Evolutionary conservation across 805 yeast species (phyloP).

Genomic region (Starmerella tilneyi): DNA sequence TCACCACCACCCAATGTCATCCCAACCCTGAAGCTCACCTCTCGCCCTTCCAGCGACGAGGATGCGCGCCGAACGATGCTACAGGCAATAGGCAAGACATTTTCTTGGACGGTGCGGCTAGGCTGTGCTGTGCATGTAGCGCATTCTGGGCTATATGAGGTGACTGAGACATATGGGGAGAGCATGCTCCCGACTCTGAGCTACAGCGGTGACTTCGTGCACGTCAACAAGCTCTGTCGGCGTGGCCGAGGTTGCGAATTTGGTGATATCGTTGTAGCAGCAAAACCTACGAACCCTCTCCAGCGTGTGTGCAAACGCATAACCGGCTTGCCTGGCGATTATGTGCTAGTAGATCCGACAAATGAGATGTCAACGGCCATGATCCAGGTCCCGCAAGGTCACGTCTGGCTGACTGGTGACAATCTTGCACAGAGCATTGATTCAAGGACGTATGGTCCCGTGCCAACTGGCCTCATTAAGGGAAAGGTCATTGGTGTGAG

Average conservation of each 20-base stretch:
- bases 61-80: conserved; percentile 5
- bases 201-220: conserved; percentile 65
- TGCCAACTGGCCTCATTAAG: conserved; percentile 77
- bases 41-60: background rate
- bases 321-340: conserved; percentile 93
- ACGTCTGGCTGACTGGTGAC: conserved; percentile 96
- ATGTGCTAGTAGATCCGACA: conserved; percentile 65
- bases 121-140: conserved; percentile 46
- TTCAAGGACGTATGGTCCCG: conserved; percentile 77
- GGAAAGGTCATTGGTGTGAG: conserved; percentile 51
- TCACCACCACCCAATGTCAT: background rate
- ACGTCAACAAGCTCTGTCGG: conserved; percentile 51
- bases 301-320: conserved; percentile 85
- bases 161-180: conserved; percentile 79
- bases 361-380: conserved; percentile 36
- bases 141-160: conserved; percentile 58
- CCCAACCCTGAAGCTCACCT: background rate
- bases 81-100: conserved; percentile 18
- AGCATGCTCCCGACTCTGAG: conserved; percentile 90
- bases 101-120: conserved; percentile 30
- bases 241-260: conserved; percentile 57
- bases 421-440: conserved; percentile 79
- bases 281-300: conserved; percentile 79
- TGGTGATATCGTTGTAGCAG: conserved; percentile 83
- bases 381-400: conserved; percentile 82